Evolutionary conservation across 352 stramenopile genomes (phyloP).

Genomic region (Phytophthora pinifolia): DNA sequence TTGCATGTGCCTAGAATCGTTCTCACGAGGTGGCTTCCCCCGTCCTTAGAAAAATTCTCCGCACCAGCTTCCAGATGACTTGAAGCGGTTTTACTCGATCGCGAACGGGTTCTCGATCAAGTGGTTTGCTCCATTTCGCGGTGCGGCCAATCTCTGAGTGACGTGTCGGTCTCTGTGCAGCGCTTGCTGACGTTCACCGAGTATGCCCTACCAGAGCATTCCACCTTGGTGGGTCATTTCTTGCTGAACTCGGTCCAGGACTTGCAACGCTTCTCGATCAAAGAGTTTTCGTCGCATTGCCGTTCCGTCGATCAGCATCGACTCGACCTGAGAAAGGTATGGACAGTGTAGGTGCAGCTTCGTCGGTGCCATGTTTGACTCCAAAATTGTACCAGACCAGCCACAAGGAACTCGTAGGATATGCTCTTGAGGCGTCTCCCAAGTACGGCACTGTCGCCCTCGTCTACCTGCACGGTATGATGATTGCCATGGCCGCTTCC

Average conservation of each 20-base stretch:
- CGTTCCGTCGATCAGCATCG: constrained; percentile 42
- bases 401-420: constrained; percentile 35
- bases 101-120: constrained; percentile 73
- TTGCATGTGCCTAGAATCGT: too few relatives aligned
- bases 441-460: constrained; percentile 61
- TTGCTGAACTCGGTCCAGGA: constrained; percentile 61
- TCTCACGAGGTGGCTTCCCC: neutral
- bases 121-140: constrained; percentile 62
- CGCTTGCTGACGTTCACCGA: neutral
- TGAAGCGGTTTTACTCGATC: constrained; percentile 69
- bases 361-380: neutral
- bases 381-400: constrained; percentile 6
- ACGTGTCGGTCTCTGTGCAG: neutral
- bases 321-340: constrained; percentile 28
- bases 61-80: constrained; percentile 52
- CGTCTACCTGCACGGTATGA: constrained; percentile 39
- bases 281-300: constrained; percentile 39
- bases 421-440: constrained; percentile 57
- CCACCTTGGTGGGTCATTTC: constrained; percentile 67
- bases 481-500: too few relatives aligned
- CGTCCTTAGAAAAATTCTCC: constrained; percentile 54
- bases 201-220: constrained; percentile 29
- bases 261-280: constrained; percentile 42
- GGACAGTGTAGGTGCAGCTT: neutral
- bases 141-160: constrained; percentile 11